Conservation (phyloP, 768 basidiomycete species). For the Naematelia encephala region DNA sequence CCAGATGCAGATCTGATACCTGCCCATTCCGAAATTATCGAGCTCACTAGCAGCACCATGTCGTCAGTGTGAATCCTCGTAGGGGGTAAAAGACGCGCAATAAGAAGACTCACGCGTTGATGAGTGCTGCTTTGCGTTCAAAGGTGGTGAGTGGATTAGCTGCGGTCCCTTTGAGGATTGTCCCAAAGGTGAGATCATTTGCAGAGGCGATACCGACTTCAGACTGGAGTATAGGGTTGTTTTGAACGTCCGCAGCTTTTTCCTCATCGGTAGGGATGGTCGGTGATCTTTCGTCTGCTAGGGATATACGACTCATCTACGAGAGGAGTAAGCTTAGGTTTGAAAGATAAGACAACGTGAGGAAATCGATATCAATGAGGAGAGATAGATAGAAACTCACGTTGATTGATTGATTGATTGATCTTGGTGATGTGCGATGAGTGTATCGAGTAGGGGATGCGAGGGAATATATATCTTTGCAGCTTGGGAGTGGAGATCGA, state of each 20-base stretch:
- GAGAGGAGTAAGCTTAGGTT: no score
- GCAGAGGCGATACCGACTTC: not conserved
- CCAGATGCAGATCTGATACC: constrained; percentile 50
- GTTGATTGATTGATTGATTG: no score
- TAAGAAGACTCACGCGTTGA: constrained; percentile 43
- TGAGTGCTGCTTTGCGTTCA: constrained; percentile 48
- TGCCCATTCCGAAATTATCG: constrained; percentile 45
- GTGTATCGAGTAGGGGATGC: no score
- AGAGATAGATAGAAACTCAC: no score
- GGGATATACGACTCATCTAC: no score
- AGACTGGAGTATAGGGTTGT: not conserved
- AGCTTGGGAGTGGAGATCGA: not conserved
- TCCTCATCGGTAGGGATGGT: not conserved
- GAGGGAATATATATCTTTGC: no score
- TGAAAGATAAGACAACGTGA: not conserved
- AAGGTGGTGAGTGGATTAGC: constrained; percentile 35
- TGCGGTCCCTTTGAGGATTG: constrained; percentile 31
- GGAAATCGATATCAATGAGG: no score
- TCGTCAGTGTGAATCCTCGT: not conserved
- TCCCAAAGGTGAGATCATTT: constrained; percentile 7
- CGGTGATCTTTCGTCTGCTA: not conserved
- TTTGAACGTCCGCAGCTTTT: not conserved
- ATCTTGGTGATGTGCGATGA: no score
- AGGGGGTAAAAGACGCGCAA: no score
- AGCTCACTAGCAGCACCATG: constrained; percentile 41